Evolutionary conservation across 345 rosid genomes (phyloP).

Genomic region (Pugionium dolabratum): DNA sequence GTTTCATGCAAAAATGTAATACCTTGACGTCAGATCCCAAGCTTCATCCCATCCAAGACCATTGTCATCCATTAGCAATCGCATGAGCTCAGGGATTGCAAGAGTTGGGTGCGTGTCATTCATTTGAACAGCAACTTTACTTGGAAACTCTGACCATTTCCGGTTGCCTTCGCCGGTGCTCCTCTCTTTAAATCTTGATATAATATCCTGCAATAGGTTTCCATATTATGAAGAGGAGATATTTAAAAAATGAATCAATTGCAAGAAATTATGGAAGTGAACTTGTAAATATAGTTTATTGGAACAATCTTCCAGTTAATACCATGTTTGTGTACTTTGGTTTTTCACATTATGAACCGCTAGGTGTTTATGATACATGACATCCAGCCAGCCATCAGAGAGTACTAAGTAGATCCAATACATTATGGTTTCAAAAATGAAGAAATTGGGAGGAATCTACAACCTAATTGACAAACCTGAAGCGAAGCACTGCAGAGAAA

Average conservation of each 20-base stretch:
- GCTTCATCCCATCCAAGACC: conserved; percentile 99
- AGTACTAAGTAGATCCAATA: conserved; percentile 6
- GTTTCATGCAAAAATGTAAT: conserved; percentile 17
- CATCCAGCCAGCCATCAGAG: not conserved
- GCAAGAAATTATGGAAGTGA: conserved; percentile 5
- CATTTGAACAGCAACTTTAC: conserved; percentile 86
- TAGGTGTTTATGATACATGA: not conserved
- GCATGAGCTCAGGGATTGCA: conserved; percentile 96
- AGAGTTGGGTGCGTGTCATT: conserved; percentile 99
- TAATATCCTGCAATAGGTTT: conserved; percentile 67
- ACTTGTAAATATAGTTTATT: conserved; percentile 1
- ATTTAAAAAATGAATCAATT: not conserved
- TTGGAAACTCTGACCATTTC: conserved; percentile 90
- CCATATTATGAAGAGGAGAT: conserved; percentile 17
- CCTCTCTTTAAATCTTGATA: conserved; percentile 81
- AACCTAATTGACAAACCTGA: conserved; percentile 61
- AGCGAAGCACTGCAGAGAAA: conserved; percentile 97
- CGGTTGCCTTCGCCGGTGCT: conserved; percentile 51
- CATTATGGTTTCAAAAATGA: conserved; percentile 16
- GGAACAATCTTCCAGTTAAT: not conserved
- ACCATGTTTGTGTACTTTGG: not conserved
- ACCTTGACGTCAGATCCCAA: conserved; percentile 89
- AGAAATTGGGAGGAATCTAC: conserved; percentile 23
- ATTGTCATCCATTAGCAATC: conserved; percentile 82
- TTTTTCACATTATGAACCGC: not conserved